phyloP scores from a whole-genome alignment of 139 green algal genomes.

The Eudorina sp. region DNA sequence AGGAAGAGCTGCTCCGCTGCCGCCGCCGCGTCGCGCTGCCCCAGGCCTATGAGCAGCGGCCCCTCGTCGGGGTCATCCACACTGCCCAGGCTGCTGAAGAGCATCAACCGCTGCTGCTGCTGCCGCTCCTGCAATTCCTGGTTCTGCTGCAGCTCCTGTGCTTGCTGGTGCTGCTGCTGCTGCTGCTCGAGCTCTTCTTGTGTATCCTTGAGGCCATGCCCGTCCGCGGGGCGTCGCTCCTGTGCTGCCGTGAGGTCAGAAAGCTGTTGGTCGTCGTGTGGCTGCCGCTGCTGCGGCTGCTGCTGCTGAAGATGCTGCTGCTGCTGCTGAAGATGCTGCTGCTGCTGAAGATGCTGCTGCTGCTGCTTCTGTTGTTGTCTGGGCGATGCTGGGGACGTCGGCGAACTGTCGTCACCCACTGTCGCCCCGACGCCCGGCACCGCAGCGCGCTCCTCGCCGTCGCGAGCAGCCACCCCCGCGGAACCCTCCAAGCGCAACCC shows the following conservation, averaged over 20 bases:
- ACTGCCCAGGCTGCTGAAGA: slow-evolving; percentile 8
- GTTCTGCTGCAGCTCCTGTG: not conserved
- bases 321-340: not conserved
- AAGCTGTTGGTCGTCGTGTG: not conserved
- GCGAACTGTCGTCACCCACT: no score
- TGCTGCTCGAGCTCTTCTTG: no score
- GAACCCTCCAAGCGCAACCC: no score
- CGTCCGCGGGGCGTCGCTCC: no score
- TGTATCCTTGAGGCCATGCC: no score
- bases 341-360: not conserved
- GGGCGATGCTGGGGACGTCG: no score
- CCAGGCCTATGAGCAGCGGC: not conserved
- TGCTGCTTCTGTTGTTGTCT: not conserved
- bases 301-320: not conserved
- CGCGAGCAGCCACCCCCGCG: no score
- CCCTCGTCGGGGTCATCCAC: slow-evolving; percentile 14
- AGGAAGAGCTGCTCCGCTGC: slow-evolving; percentile 46
- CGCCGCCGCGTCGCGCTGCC: not conserved
- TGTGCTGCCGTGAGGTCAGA: no score
- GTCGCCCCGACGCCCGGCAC: no score
- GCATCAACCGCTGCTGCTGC: not conserved
- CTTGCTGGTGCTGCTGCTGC: not conserved
- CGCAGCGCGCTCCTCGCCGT: no score
- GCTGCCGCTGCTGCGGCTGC: not conserved
- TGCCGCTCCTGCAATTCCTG: not conserved